Percentiles rank a stretch among this genome's conserved stretches.
phyloP scores from a whole-genome alignment of 495 filamentous ascomycete species.

The Daldinia bambusicola region DNA sequence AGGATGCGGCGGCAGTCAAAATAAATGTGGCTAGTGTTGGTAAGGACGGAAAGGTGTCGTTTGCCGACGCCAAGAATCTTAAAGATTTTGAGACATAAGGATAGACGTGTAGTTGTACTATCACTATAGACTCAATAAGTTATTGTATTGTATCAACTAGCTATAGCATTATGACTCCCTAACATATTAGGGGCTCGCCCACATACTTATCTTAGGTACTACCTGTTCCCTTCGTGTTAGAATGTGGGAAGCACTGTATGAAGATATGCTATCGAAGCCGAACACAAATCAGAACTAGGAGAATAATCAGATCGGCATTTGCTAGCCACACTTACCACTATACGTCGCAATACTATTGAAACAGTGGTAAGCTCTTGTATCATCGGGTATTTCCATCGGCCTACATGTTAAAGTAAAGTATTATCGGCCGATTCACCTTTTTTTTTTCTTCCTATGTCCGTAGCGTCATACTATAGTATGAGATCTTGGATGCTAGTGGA shows the following conservation, averaged over 20 bases:
- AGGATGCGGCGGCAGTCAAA: slow-evolving; percentile 46
- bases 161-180: background rate
- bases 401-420: background rate
- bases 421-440: background rate
- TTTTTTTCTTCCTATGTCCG: background rate
- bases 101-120: background rate
- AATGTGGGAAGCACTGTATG: background rate
- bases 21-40: slow-evolving; percentile 68
- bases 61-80: slow-evolving; percentile 68
- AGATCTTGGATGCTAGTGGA: background rate
- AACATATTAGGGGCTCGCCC: background rate
- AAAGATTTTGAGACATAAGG: slow-evolving; percentile 60
- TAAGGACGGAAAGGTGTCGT: slow-evolving; percentile 73
- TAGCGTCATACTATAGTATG: background rate
- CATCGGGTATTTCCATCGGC: background rate
- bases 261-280: background rate
- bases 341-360: background rate
- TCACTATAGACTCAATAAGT: background rate
- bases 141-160: slow-evolving; percentile 20
- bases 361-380: background rate
- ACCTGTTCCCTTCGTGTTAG: background rate
- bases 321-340: background rate
- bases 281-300: background rate
- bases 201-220: too few relatives aligned
- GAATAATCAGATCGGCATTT: background rate